Conservation (phyloP, 305 asterid species). For the Petunia hybrid region DNA sequence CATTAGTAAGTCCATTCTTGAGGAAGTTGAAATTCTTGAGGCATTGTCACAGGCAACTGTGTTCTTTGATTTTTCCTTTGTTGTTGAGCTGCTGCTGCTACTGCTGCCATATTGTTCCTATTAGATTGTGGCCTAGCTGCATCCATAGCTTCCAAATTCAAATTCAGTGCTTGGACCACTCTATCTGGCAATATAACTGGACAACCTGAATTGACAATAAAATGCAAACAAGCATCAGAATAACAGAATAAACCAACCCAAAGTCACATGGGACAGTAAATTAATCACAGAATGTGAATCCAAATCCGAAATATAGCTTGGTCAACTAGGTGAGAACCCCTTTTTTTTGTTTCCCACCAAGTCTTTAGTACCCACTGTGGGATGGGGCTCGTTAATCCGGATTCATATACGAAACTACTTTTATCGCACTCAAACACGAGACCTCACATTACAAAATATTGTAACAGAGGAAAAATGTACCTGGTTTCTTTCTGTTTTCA, state of each 20-base stretch:
- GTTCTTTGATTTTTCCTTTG: constrained; percentile 40
- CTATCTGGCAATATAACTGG: constrained; percentile 69
- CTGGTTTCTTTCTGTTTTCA: constrained; percentile 64
- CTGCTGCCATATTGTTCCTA: not conserved
- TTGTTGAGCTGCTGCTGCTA: constrained; percentile 23
- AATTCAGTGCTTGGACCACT: constrained; percentile 74
- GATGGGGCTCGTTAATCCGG: not conserved
- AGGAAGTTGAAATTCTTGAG: constrained; percentile 56
- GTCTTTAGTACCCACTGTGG: too few species aligned
- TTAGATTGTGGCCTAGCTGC: constrained; percentile 37
- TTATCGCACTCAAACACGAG: too few species aligned
- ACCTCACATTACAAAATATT: not conserved
- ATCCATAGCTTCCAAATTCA: constrained; percentile 53
- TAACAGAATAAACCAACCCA: not conserved
- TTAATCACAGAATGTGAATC: not conserved
- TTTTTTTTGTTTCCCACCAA: too few species aligned
- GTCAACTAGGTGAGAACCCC: too few species aligned
- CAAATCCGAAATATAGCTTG: too few species aligned
- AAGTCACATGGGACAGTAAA: not conserved
- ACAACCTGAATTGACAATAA: constrained; percentile 11
- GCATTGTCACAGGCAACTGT: not conserved
- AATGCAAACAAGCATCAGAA: not conserved
- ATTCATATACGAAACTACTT: constrained; percentile 16
- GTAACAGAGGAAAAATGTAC: constrained; percentile 38
- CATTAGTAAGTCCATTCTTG: constrained; percentile 60